Conservation (phyloP, 108 stramenopile species). For the Cyclotella distinguenda region DNA sequence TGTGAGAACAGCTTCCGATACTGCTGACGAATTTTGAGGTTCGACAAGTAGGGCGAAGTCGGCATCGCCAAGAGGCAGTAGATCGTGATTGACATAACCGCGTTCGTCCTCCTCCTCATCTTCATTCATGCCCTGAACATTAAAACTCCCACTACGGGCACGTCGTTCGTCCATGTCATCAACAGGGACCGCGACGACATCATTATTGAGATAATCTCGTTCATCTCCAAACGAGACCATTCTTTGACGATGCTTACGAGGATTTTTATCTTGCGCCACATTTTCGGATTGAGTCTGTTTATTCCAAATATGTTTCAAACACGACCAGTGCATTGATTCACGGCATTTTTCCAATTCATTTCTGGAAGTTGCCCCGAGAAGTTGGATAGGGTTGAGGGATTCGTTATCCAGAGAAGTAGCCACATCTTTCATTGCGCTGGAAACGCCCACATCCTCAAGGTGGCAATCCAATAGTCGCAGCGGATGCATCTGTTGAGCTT, state of each 20-base stretch:
- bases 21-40: not conserved
- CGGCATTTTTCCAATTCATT: constrained; percentile 56
- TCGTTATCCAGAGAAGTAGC: constrained; percentile 49
- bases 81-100: constrained; percentile 13
- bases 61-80: constrained; percentile 25
- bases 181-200: constrained; percentile 11
- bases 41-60: constrained; percentile 24
- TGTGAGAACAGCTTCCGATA: constrained; percentile 1
- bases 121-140: constrained; percentile 6
- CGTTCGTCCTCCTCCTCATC: constrained; percentile 27
- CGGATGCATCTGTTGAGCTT: constrained; percentile 16
- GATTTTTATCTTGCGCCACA: not conserved
- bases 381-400: constrained; percentile 60
- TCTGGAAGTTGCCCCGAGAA: constrained; percentile 54
- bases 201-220: constrained; percentile 32
- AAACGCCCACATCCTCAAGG: not conserved
- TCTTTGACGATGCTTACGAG: constrained; percentile 7
- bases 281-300: constrained; percentile 1
- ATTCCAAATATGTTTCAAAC: constrained; percentile 23
- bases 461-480: constrained; percentile 21
- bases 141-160: constrained; percentile 25
- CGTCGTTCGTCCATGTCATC: not conserved
- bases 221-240: constrained; percentile 45
- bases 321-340: constrained; percentile 21
- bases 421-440: constrained; percentile 26